Conservation (phyloP, 2,329 filamentous ascomycete species). For the Penicillium sp. region DNA sequence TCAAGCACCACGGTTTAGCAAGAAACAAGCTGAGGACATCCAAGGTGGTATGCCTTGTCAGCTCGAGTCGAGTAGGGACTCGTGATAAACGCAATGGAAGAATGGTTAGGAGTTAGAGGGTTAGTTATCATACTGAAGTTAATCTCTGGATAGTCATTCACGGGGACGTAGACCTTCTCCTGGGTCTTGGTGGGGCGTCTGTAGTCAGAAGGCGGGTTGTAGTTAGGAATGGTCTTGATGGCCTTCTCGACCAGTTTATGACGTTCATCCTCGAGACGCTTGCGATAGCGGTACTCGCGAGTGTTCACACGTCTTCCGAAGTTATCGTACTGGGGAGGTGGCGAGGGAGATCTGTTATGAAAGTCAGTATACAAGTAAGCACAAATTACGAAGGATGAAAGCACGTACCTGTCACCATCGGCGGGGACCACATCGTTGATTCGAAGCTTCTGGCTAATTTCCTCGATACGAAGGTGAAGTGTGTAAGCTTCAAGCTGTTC, state of each 20-base stretch:
- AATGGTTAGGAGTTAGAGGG: constrained; percentile 80
- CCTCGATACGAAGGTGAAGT: constrained; percentile 92
- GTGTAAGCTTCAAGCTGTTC: constrained; percentile 98
- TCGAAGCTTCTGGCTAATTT: constrained; percentile 98
- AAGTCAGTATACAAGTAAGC: constrained; percentile 17
- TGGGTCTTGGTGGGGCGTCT: constrained; percentile 99
- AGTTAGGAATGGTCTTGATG: constrained; percentile 99
- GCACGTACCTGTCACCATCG: constrained; percentile 80
- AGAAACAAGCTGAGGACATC: constrained; percentile 44
- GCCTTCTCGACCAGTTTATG: constrained; percentile 99
- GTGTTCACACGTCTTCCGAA: constrained; percentile 99
- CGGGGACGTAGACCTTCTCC: constrained; percentile 99
- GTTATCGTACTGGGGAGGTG: constrained; percentile 97
- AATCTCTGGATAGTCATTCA: constrained; percentile 99
- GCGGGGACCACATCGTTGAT: constrained; percentile 98
- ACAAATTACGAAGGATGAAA: background rate
- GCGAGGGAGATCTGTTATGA: constrained; percentile 77
- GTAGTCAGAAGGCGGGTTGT: constrained; percentile 97
- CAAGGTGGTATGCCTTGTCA: constrained; percentile 34
- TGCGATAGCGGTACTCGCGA: constrained; percentile 96
- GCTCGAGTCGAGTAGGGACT: constrained; percentile 47
- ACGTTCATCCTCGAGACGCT: constrained; percentile 95
- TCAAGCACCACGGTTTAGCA: constrained; percentile 43
- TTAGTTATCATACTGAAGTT: constrained; percentile 99
- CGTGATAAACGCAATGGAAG: constrained; percentile 43